Percentiles rank a stretch among this genome's conserved stretches.
Evolutionary conservation across 2,329 filamentous ascomycete genomes (phyloP).

Genomic region (Dactylellina drechsleri): DNA sequence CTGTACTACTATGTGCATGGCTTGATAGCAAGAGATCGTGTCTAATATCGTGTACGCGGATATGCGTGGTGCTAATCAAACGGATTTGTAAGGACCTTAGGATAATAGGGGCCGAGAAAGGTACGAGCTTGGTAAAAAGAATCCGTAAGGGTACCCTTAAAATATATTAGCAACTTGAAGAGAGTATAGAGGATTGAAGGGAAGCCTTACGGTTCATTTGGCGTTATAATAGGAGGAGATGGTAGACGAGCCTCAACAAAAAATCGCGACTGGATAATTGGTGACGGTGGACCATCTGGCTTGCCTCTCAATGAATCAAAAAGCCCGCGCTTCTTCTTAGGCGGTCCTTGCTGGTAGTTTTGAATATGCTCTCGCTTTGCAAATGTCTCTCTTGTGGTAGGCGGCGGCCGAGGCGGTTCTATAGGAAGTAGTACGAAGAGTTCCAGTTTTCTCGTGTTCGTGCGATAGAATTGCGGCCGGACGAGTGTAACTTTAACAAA

Average conservation of each 20-base stretch:
- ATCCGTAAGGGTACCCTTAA: conserved; percentile 76
- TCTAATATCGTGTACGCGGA: conserved; percentile 79
- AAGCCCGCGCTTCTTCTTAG: conserved; percentile 69
- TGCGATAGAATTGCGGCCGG: conserved; percentile 57
- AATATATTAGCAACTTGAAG: conserved; percentile 1
- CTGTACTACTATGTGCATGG: conserved; percentile 77
- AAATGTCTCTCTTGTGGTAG: conserved; percentile 80
- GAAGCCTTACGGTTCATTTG: conserved; percentile 73
- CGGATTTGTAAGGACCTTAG: conserved; percentile 83
- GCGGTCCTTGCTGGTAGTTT: conserved; percentile 60
- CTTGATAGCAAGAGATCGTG: conserved; percentile 78
- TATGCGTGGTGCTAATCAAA: conserved; percentile 79
- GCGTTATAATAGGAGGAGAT: conserved; percentile 86
- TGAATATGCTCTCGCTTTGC: conserved; percentile 78
- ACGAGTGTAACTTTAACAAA: conserved; percentile 96
- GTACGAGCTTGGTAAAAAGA: conserved; percentile 78
- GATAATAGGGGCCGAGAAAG: conserved; percentile 75
- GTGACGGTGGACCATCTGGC: conserved; percentile 55
- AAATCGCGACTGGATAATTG: conserved; percentile 62
- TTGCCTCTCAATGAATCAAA: conserved; percentile 66
- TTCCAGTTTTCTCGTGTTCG: conserved; percentile 57
- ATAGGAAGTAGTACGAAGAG: conserved; percentile 79
- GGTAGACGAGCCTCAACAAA: conserved; percentile 86
- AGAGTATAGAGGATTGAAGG: neutral
- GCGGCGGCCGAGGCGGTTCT: conserved; percentile 79